phyloP scores from a whole-genome alignment of 1,284 basidiomycete species.

The Cutaneotrichosporon sp. region DNA sequence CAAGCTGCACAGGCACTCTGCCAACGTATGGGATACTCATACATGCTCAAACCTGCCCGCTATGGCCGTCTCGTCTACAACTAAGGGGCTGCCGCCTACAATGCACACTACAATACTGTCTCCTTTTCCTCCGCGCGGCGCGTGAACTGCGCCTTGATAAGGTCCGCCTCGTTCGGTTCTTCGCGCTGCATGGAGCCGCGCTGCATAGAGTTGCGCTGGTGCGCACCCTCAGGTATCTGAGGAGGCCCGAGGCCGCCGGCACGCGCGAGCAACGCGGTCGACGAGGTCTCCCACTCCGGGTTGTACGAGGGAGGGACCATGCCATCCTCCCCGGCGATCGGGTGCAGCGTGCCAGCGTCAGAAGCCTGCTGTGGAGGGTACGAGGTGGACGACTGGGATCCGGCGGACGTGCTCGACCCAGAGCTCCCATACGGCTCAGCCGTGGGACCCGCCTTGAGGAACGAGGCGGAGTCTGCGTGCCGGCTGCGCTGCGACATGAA shows the following conservation, averaged over 20 bases:
- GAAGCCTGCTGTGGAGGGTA: neutral
- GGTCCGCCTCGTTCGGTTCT: neutral
- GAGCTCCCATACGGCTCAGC: no score
- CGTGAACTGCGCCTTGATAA: neutral
- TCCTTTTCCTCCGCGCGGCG: neutral
- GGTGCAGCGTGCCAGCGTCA: slow-evolving; percentile 3
- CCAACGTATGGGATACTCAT: no score
- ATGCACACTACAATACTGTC: no score
- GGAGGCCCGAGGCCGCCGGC: neutral
- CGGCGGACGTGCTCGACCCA: neutral
- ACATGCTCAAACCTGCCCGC: no score
- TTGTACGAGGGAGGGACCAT: neutral
- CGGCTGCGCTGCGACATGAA: neutral
- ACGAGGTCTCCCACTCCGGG: neutral
- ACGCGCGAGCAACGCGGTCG: neutral
- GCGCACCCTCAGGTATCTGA: neutral
- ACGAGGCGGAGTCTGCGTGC: no score
- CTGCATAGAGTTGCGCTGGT: neutral
- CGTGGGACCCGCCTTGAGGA: no score
- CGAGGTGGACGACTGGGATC: neutral
- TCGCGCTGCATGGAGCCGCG: no score
- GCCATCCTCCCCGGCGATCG: neutral
- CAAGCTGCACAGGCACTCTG: no score
- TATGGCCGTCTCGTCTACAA: no score
- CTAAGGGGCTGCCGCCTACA: no score